Percentiles rank a stretch among this genome's conserved stretches.
These are phyloP conservation scores for Gloeostereum incarnatum DNA, from an alignment of 768 basidiomycete genomes.

Conservation along the genomic window DNA sequence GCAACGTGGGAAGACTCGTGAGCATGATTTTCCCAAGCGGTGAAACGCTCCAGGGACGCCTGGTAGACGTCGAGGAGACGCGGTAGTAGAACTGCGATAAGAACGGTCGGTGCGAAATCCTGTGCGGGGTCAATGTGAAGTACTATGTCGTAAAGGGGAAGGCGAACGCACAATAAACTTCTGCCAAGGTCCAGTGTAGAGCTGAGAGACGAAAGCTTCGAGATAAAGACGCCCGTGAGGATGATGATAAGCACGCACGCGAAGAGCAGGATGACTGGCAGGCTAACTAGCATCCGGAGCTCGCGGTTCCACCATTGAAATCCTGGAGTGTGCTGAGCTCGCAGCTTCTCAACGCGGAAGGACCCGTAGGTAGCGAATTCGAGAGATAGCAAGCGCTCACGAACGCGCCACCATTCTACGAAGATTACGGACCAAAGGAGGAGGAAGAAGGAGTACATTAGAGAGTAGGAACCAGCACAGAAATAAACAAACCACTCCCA, in stretches of 20 bases:
- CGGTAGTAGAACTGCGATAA: constrained; percentile 78
- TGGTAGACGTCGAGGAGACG: constrained; percentile 70
- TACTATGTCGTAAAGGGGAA: background rate
- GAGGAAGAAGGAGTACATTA: constrained; percentile 65
- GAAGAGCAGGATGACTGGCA: constrained; percentile 70
- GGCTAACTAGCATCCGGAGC: constrained; percentile 51
- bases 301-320: constrained; percentile 73
- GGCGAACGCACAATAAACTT: constrained; percentile 58
- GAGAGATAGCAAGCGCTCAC: constrained; percentile 73
- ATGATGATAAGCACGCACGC: constrained; percentile 59
- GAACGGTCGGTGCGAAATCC: constrained; percentile 75
- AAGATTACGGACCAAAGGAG: constrained; percentile 82
- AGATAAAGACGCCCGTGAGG: constrained; percentile 77
- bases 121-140: constrained; percentile 18
- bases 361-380: constrained; percentile 76
- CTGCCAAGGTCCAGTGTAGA: constrained; percentile 85
- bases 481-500: constrained; percentile 67
- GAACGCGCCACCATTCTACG: constrained; percentile 88
- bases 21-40: constrained; percentile 88
- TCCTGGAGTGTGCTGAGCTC: constrained; percentile 48
- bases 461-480: constrained; percentile 64
- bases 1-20: constrained; percentile 69
- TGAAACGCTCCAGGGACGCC: constrained; percentile 56
- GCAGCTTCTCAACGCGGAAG: constrained; percentile 66
- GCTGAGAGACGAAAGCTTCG: constrained; percentile 82